Base-by-base conservation (phyloP, 495 filamentous ascomycete genomes). In the Melanomma pulvis-pyrius region DNA sequence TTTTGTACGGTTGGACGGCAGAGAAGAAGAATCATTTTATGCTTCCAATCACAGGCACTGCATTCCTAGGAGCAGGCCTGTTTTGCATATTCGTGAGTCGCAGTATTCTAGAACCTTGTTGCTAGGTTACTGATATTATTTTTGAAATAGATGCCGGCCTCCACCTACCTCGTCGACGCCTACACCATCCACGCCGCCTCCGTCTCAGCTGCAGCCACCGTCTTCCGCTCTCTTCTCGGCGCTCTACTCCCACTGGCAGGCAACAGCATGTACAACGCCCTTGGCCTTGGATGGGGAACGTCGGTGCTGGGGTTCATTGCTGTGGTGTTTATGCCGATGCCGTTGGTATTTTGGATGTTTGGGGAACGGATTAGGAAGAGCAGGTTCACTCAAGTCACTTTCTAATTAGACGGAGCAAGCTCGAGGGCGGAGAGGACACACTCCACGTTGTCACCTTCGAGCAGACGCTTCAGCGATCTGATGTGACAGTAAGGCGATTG, bases 1-100 rank as follows among this genome's bases (percentile, higher is more conserved):
- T 78, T 62, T 64, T 69, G 52, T 77, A 76, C 51, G 76, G 73
- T 4, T 78, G 76, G 76, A 71, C 74, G 0, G 71, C 70, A 0
- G 53, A 77, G 44, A 50, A 68, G 1, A 67, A 70, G 24, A 47
- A 59, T 24, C 71, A 76, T 54, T 78, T 73, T 73, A 69, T 76
- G 13, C 55, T 74, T 1, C 75, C 75, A 1, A 67, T 73, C 12
- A 34, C 71, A 15, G 68, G 67, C 1, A 64, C 67, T 6, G 24
- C n/a, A 13, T 30, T 71, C 2, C 13, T 70, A 17, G 75, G 76
- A 17, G 59, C 71, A 39, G 76, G 75, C 22, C 61, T 76, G 59
- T 63, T 74, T 32, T 64, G 60, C 32, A 67, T 73, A 24, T 76
- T 77, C 54, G 70, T 78, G 36, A 72, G 74, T 68, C 67, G 66